phyloP scores from a whole-genome alignment of 2,329 filamentous ascomycete species.

The Neophaeococcomyces mojaviensis region DNA sequence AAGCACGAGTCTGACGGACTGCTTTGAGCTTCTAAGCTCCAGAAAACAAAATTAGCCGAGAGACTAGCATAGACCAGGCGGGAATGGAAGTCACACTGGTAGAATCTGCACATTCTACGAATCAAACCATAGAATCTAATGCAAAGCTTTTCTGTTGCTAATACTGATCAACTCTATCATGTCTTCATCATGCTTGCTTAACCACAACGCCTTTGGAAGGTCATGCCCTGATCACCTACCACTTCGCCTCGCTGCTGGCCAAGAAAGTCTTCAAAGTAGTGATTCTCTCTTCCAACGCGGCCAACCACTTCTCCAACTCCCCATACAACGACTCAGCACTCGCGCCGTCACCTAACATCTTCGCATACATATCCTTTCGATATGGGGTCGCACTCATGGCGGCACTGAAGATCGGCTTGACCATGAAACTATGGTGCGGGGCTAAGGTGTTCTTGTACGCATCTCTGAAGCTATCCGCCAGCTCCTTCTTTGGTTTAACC shows the following conservation, averaged over 20 bases:
- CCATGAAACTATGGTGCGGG: slow-evolving; percentile 77
- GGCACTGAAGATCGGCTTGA: slow-evolving; percentile 87
- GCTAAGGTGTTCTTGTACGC: slow-evolving; percentile 85
- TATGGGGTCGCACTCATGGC: slow-evolving; percentile 93
- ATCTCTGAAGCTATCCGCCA: slow-evolving; percentile 75
- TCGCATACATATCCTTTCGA: slow-evolving; percentile 84
- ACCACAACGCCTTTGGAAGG: background rate
- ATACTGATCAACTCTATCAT: background rate
- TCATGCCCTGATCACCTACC: slow-evolving; percentile 23
- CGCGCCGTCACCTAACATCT: slow-evolving; percentile 50
- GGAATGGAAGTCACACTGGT: too few relatives aligned
- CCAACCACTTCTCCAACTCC: slow-evolving; percentile 64
- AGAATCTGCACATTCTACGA: too few relatives aligned
- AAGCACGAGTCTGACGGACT: too few relatives aligned
- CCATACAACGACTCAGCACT: slow-evolving; percentile 48
- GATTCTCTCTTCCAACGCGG: slow-evolving; percentile 69
- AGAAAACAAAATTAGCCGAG: too few relatives aligned
- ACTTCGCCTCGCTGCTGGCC: slow-evolving; percentile 45
- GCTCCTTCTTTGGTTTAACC: slow-evolving; percentile 36
- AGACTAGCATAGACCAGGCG: too few relatives aligned
- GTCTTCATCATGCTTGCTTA: background rate
- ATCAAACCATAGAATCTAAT: too few relatives aligned
- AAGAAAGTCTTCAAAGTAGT: slow-evolving; percentile 64
- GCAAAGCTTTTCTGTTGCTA: too few relatives aligned
- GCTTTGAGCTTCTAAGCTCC: too few relatives aligned